These are phyloP conservation scores for Akanthomyces uredinophilus DNA, from an alignment of 2,329 filamentous ascomycete genomes.

Conservation along the genomic window DNA sequence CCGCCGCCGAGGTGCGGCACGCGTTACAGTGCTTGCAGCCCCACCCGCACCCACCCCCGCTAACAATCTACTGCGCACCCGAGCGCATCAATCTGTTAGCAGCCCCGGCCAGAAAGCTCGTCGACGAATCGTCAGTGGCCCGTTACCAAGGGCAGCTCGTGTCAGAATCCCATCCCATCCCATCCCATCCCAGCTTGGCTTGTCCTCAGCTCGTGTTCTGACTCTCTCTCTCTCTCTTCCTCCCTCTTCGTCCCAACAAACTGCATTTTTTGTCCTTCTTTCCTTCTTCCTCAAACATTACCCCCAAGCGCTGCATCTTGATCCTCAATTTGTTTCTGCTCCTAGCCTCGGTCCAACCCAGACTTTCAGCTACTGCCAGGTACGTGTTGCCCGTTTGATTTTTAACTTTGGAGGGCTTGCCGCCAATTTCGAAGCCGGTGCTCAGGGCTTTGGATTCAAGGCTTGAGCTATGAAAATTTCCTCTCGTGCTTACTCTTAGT, in stretches of 20 bases:
- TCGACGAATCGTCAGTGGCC: conserved; percentile 5
- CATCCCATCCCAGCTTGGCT: too few relatives aligned
- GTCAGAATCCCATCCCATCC: neutral
- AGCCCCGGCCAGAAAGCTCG: too few relatives aligned
- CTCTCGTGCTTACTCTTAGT: neutral
- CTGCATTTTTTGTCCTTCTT: neutral
- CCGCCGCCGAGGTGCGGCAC: too few relatives aligned
- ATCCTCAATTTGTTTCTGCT: neutral
- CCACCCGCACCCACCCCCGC: too few relatives aligned
- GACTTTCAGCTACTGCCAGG: neutral
- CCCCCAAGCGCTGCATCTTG: neutral
- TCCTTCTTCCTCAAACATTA: neutral
- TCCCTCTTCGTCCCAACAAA: neutral
- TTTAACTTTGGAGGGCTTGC: neutral
- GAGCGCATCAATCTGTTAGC: too few relatives aligned
- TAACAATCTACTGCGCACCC: too few relatives aligned
- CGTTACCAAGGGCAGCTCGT: conserved; percentile 7
- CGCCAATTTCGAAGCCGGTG: neutral
- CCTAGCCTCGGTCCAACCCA: neutral
- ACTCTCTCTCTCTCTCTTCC: neutral
- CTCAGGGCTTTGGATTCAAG: neutral
- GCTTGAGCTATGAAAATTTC: neutral
- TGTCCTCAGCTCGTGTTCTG: neutral
- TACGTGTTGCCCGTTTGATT: conserved; percentile 1
- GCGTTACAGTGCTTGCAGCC: too few relatives aligned